Conservation (phyloP, 1,284 basidiomycete species). For the Chondrostereum purpureum region DNA sequence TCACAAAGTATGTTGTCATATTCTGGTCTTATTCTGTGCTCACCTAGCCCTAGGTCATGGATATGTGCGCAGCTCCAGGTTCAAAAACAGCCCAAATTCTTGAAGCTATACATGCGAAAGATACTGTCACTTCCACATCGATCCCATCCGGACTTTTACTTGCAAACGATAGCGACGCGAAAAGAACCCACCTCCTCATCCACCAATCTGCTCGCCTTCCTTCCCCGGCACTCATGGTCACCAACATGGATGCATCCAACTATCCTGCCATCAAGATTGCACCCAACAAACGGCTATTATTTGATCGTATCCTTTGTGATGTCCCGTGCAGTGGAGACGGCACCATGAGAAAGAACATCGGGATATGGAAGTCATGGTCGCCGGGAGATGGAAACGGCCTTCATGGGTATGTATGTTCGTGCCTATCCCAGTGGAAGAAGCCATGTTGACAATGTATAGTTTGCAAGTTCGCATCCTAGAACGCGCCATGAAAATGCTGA, state of each 20-base stretch:
- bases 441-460: constrained; percentile 28
- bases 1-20: constrained; percentile 53
- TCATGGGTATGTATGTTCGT: constrained; percentile 56
- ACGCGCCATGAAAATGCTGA: constrained; percentile 88
- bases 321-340: constrained; percentile 98
- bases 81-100: constrained; percentile 95
- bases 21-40: not conserved
- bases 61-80: constrained; percentile 99
- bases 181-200: constrained; percentile 93
- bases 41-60: constrained; percentile 61
- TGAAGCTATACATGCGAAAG: constrained; percentile 77
- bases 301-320: constrained; percentile 93
- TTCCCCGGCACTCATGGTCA: constrained; percentile 89
- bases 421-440: constrained; percentile 5
- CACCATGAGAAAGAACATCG: constrained; percentile 90
- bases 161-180: constrained; percentile 90
- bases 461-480: constrained; percentile 90
- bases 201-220: constrained; percentile 96
- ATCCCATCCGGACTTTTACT: constrained; percentile 76
- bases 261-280: constrained; percentile 69
- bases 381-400: constrained; percentile 87
- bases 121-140: constrained; percentile 53
- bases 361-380: constrained; percentile 94
- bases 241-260: constrained; percentile 91
- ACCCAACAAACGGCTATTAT: constrained; percentile 49